Base-by-base conservation (phyloP, 345 rosid species). In the Iberis pinnata region DNA sequence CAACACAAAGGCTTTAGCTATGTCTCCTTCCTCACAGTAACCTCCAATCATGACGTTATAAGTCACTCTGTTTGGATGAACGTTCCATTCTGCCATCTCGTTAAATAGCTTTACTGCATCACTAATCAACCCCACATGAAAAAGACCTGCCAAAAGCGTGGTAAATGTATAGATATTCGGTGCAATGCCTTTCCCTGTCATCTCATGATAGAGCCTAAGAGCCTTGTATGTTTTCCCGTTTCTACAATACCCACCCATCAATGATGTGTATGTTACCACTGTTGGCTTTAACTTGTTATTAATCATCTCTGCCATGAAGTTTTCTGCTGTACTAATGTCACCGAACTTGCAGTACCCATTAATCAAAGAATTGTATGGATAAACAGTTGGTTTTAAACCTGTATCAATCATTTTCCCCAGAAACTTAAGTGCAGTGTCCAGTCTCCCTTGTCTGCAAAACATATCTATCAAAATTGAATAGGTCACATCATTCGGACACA, bases 1-100 rank as follows among this genome's bases (percentile, higher is more conserved):
- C 68, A 92, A 69, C 60, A 67, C 63, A 56, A 85, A 88, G 46
- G 95, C 95, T 70, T 66, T 81, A 45, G 31, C 42, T 18, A 63
- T 69, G 56, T 78, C 70, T 43, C 89, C 89, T 25, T 66, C 74
- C 71, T 58, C 73, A 45, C 89, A 78, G 36, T 78, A 64, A 44
- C 88, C 93, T 64, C 83, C 93, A 4, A 92, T 88, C 78, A 92
- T 56, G 56, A 85, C 83, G 68, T 92, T 92, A 61, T 83, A 92
- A 6, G 92, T 81, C 56, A 92, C 83, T 65, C 68, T 84, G 67
- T 73, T 92, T 51, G 96, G 98, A 68, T 63, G 37, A 47, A 88
- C 22, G 5, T 73, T 71, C 51, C 70, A 58, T 20, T 59, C 78
- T 37, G 56, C 65, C 98, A 92, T 92, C 70, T 83, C 80, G 18